Evolutionary conservation across 2,329 filamentous ascomycete species (phyloP).

Genomic region (Fusarium sororula): DNA sequence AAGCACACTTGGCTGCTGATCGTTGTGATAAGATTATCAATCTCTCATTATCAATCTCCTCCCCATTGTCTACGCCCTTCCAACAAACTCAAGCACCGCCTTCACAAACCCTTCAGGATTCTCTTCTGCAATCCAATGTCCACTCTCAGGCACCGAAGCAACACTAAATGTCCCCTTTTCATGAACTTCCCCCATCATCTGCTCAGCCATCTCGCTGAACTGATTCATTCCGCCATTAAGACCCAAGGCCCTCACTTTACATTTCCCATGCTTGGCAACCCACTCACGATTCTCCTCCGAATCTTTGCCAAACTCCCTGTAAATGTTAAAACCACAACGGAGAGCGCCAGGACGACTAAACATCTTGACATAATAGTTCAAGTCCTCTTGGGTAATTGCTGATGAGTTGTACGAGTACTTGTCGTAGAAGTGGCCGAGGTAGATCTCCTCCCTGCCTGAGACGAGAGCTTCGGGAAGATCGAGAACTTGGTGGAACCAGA

Average conservation of each 20-base stretch:
- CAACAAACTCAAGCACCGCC: conserved; percentile 10
- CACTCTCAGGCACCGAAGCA: conserved; percentile 5
- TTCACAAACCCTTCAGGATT: conserved; percentile 11
- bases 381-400: conserved; percentile 1
- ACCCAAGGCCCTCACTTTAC: conserved; percentile 6
- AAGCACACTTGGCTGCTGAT: neutral
- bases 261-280: conserved; percentile 19
- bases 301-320: conserved; percentile 3
- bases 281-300: conserved; percentile 22
- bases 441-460: conserved; percentile 9
- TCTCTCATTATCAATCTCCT: neutral
- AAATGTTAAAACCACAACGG: neutral
- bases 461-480: conserved; percentile 17
- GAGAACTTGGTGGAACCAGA: conserved; percentile 2
- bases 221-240: conserved; percentile 4
- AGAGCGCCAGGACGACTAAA: neutral
- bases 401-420: conserved; percentile 14
- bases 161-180: conserved; percentile 5
- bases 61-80: neutral
- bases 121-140: conserved; percentile 21
- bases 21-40: conserved; percentile 34
- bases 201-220: conserved; percentile 14
- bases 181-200: conserved; percentile 18
- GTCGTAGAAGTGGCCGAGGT: conserved; percentile 19
- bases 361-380: neutral